Percentiles rank a stretch among this genome's conserved stretches.
These are phyloP conservation scores for Drechslerella coelobrocha DNA, from an alignment of 2,329 filamentous ascomycete genomes.

Conservation along the genomic window DNA sequence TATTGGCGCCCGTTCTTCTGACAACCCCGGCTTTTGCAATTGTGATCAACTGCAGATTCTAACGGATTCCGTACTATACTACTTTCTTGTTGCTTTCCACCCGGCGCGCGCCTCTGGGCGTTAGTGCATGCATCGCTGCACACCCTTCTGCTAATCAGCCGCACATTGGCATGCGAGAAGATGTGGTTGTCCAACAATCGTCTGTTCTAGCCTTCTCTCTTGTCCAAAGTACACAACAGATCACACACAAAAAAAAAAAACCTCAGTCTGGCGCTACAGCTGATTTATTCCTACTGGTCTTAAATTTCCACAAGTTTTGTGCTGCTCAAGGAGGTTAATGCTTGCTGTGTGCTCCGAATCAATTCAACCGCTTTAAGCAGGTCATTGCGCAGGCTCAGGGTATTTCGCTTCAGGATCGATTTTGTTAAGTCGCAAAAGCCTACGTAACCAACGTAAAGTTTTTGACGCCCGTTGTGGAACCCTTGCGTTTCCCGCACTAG, in stretches of 20 bases:
- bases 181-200: no score
- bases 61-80: not conserved
- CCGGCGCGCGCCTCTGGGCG: no score
- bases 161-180: not conserved
- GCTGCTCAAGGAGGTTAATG: no score
- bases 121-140: not conserved
- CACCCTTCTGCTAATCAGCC: not conserved
- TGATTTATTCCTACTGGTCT: no score
- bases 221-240: no score
- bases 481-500: conserved; percentile 24
- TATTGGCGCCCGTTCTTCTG: no score
- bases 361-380: conserved; percentile 9
- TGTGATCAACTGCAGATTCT: not conserved
- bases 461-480: conserved; percentile 28
- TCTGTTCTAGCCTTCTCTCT: no score
- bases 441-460: conserved; percentile 5
- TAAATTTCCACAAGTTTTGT: no score
- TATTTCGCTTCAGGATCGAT: not conserved
- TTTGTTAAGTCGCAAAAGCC: not conserved
- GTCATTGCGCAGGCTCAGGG: conserved; percentile 5
- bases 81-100: not conserved
- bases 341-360: not conserved
- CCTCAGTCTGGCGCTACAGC: no score
- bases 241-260: no score
- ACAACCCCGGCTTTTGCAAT: not conserved